These are phyloP conservation scores for Ogataea sp. DNA, from an alignment of 805 yeast genomes.

Conservation along the genomic window DNA sequence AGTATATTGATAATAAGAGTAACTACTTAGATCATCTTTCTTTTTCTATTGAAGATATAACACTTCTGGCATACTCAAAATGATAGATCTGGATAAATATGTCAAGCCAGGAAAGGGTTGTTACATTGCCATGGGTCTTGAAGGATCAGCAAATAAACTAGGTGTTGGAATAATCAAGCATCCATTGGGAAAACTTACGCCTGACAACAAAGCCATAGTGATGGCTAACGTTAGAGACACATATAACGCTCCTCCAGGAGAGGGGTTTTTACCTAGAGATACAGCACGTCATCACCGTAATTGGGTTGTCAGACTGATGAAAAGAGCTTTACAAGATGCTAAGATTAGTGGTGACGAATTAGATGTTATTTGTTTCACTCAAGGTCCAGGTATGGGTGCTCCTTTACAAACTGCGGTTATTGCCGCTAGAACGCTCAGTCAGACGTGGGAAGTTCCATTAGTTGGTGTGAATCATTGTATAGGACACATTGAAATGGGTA, in stretches of 20 bases:
- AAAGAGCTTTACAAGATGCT: constrained; percentile 58
- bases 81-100: constrained; percentile 32
- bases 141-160: constrained; percentile 94
- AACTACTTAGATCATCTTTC: no score
- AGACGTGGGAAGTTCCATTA: constrained; percentile 75
- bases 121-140: constrained; percentile 81
- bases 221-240: constrained; percentile 92
- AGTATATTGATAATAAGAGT: no score
- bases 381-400: constrained; percentile 99
- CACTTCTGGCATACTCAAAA: no score
- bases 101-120: constrained; percentile 32
- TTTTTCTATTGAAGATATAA: no score
- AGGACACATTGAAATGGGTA: constrained; percentile 98
- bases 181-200: constrained; percentile 46
- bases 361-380: constrained; percentile 87
- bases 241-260: constrained; percentile 94
- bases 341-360: constrained; percentile 38
- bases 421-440: constrained; percentile 80
- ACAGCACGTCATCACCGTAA: constrained; percentile 95
- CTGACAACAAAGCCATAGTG: constrained; percentile 59
- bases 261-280: constrained; percentile 93
- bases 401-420: constrained; percentile 90
- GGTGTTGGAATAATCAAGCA: constrained; percentile 92
- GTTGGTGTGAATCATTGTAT: constrained; percentile 96
- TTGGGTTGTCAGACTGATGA: constrained; percentile 81